Conservation (phyloP, 805 yeast genomes). For the Candida takata region DNA sequence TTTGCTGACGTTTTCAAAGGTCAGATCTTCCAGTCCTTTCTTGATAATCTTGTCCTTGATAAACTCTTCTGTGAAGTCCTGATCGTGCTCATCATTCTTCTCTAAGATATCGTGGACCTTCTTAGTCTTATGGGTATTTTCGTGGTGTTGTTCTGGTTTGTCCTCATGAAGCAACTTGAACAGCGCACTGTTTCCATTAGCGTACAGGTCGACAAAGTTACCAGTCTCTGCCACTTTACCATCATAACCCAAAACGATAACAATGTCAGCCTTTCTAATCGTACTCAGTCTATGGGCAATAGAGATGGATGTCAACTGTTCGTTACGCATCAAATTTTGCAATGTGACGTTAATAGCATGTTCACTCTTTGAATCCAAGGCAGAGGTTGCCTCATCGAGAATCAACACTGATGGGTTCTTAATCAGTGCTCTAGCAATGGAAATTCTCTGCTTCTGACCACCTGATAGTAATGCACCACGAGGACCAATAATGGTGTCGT, state of each 20-base stretch:
- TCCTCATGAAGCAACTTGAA: constrained; percentile 33
- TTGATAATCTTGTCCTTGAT: constrained; percentile 20
- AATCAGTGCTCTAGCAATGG: constrained; percentile 79
- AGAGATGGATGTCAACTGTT: constrained; percentile 70
- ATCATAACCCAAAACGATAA: constrained; percentile 75
- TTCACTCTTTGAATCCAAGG: constrained; percentile 69
- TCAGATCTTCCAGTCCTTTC: constrained; percentile 16
- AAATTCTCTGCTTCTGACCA: constrained; percentile 85
- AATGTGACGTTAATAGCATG: constrained; percentile 77
- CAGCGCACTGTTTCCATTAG: constrained; percentile 34
- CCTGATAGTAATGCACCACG: constrained; percentile 70
- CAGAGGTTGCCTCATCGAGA: constrained; percentile 88
- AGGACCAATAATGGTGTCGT: constrained; percentile 63
- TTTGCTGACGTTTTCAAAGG: constrained; percentile 9
- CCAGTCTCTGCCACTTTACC: constrained; percentile 81
- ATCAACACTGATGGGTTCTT: constrained; percentile 65
- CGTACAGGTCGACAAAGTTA: constrained; percentile 47
- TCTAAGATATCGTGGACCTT: constrained; percentile 6
- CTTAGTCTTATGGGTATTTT: constrained; percentile 5
- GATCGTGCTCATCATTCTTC: constrained; percentile 5
- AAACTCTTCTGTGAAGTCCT: constrained; percentile 15
- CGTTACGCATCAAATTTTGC: constrained; percentile 49
- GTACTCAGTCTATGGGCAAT: constrained; percentile 94
- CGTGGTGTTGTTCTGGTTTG: constrained; percentile 9
- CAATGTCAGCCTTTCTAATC: constrained; percentile 75